These are phyloP conservation scores for Sophora flavescens DNA, from an alignment of 306 rosid species.

Conservation along the genomic window DNA sequence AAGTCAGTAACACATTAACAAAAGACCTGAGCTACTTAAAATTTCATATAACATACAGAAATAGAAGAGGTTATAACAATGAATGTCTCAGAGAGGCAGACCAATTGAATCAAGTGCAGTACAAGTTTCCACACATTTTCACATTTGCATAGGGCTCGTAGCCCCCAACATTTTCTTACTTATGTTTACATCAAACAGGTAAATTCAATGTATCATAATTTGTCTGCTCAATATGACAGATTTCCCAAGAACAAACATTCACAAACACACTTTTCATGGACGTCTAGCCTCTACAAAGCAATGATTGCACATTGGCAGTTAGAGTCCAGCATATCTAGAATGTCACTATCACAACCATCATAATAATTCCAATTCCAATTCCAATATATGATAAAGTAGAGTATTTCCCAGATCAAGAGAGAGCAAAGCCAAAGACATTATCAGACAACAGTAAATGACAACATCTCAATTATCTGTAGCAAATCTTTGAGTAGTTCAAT, in stretches of 20 bases:
- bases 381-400: background rate
- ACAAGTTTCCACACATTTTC: background rate
- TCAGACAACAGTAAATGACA: slow-evolving; percentile 9
- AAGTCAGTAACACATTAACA: slow-evolving; percentile 17
- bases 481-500: slow-evolving; percentile 19
- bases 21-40: background rate
- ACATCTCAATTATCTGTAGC: background rate
- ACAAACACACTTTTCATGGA: background rate
- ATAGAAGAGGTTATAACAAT: background rate
- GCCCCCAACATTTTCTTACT: background rate
- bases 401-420: slow-evolving; percentile 5
- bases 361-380: background rate
- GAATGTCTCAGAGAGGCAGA: background rate
- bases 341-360: background rate
- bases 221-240: background rate
- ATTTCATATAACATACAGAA: background rate
- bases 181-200: background rate
- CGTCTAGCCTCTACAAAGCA: background rate
- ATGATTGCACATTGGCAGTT: slow-evolving; percentile 18
- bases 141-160: background rate
- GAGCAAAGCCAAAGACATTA: background rate
- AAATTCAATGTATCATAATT: background rate
- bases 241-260: slow-evolving; percentile 17
- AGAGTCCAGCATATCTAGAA: background rate
- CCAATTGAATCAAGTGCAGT: background rate